Evolutionary conservation across 305 asterid species (phyloP).

Genomic region (Rubia occidens): DNA sequence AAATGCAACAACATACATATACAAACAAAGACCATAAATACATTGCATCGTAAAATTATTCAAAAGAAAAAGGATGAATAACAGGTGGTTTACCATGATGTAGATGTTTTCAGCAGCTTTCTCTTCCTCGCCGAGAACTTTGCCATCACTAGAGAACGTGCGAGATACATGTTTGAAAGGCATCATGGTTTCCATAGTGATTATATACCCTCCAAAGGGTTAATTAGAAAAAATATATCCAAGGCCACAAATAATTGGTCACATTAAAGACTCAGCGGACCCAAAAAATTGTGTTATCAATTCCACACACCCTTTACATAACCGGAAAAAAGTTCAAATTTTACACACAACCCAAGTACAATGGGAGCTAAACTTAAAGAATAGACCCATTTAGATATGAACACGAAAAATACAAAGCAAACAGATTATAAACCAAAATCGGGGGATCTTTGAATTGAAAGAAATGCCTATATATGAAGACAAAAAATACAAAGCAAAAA

Average conservation of each 20-base stretch:
- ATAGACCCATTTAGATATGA: background rate
- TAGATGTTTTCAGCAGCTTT: constrained; percentile 90
- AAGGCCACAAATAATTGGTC: background rate
- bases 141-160: constrained; percentile 38
- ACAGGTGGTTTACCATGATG: constrained; percentile 47
- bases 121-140: constrained; percentile 73
- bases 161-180: constrained; percentile 21
- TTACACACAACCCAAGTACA: background rate
- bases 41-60: background rate
- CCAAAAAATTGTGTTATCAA: background rate
- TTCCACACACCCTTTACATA: background rate
- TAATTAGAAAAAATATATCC: background rate
- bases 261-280: background rate
- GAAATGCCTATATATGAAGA: too few species aligned
- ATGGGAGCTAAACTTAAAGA: background rate
- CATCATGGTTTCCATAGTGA: constrained; percentile 20
- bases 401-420: background rate
- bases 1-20: background rate
- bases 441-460: background rate
- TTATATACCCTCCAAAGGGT: background rate
- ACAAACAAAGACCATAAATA: background rate
- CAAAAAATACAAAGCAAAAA: too few species aligned
- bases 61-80: background rate
- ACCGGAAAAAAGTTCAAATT: background rate
- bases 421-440: background rate